A percentile compares a stretch with the other conserved stretches of the same genome.
phyloP scores from a whole-genome alignment of 2,329 filamentous ascomycete species.

The Ophiognomonia clavigignenti-juglandacearum region DNA sequence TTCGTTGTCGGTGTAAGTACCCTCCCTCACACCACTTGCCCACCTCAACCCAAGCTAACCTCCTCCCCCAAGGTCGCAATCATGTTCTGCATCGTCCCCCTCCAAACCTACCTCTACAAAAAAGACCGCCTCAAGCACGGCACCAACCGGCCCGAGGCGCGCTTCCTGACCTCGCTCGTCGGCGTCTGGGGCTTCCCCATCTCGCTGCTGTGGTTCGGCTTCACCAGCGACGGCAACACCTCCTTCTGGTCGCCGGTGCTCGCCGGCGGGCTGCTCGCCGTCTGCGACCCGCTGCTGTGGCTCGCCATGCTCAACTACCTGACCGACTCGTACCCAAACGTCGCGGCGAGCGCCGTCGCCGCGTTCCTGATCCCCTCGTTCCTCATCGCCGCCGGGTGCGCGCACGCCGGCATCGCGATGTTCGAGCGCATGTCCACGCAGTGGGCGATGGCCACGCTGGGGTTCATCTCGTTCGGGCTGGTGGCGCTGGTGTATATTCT shows the following conservation, averaged over 20 bases:
- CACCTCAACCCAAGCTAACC: neutral
- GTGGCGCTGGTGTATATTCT: conserved; percentile 35
- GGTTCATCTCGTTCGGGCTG: conserved; percentile 33
- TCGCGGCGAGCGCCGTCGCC: conserved; percentile 35
- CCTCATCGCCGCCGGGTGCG: conserved; percentile 32
- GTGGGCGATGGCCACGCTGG: conserved; percentile 36
- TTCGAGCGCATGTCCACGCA: conserved; percentile 32
- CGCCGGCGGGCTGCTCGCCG: conserved; percentile 33
- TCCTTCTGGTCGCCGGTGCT: conserved; percentile 35
- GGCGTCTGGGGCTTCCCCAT: conserved; percentile 37
- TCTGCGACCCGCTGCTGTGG: conserved; percentile 37
- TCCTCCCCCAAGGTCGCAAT: conserved; percentile 17
- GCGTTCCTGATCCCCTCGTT: conserved; percentile 39
- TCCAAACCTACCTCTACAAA: conserved; percentile 36
- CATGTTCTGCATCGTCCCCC: conserved; percentile 36
- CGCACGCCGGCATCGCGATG: conserved; percentile 31
- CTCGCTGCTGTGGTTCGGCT: conserved; percentile 37
- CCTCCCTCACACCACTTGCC: neutral
- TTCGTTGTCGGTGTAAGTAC: conserved; percentile 33
- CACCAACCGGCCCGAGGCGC: conserved; percentile 33
- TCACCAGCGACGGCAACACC: conserved; percentile 33
- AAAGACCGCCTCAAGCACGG: conserved; percentile 31
- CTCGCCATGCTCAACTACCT: conserved; percentile 39
- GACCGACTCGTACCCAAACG: conserved; percentile 36
- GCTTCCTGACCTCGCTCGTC: conserved; percentile 35